Conservation (phyloP, 169 alveolate species). For the Amoebophrya sp. region DNA sequence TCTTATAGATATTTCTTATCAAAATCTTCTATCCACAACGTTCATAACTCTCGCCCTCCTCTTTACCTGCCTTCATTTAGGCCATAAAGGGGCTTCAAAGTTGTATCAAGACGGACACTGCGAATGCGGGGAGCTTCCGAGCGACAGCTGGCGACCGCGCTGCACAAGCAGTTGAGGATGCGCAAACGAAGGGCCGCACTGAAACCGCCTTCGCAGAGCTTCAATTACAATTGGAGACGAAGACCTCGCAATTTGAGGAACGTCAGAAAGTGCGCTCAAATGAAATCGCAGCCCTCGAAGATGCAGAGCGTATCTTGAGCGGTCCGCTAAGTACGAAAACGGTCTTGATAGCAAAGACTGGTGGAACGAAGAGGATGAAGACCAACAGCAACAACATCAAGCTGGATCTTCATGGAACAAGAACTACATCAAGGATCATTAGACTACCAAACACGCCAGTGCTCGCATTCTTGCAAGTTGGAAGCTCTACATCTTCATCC, state of each 20-base stretch:
- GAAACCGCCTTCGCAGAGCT: background rate
- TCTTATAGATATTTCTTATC: too few relatives aligned
- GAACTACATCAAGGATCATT: too few relatives aligned
- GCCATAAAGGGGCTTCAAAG: background rate
- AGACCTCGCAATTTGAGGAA: background rate
- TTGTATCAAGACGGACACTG: background rate
- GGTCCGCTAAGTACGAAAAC: background rate
- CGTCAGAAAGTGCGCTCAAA: background rate
- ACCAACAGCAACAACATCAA: too few relatives aligned
- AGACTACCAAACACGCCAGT: too few relatives aligned
- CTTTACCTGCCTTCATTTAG: too few relatives aligned
- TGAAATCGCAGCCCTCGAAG: background rate
- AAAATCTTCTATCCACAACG: too few relatives aligned
- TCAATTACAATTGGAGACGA: background rate
- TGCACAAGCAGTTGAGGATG: background rate
- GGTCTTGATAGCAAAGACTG: too few relatives aligned
- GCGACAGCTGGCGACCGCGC: background rate
- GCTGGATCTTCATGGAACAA: too few relatives aligned
- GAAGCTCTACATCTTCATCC: too few relatives aligned
- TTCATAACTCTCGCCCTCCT: too few relatives aligned
- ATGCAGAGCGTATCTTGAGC: background rate
- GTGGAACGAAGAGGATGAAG: too few relatives aligned
- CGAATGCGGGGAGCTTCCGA: background rate
- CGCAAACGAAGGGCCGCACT: background rate
- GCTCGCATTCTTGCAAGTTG: too few relatives aligned